These are phyloP conservation scores for Cyclotella baltica DNA, from an alignment of 108 stramenopile species.

Conservation along the genomic window DNA sequence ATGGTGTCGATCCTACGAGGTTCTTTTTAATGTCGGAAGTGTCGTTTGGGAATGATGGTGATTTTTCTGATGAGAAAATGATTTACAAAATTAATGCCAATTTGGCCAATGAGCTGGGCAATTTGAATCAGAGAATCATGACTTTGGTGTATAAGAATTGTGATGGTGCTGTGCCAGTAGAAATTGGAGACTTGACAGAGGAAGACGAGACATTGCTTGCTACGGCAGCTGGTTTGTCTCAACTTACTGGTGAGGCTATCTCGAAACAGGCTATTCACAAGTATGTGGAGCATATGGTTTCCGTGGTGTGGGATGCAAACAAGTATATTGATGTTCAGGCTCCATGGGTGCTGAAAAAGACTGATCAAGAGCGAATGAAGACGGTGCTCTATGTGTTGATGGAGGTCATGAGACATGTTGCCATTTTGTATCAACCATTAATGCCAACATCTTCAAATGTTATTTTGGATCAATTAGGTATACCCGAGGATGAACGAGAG, in stretches of 20 bases:
- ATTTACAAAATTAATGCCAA: slow-evolving; percentile 87
- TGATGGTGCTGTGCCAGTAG: slow-evolving; percentile 66
- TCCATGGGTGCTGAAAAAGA: slow-evolving; percentile 93
- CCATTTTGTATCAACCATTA: slow-evolving; percentile 93
- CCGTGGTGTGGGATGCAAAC: slow-evolving; percentile 91
- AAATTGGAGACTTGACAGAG: slow-evolving; percentile 54
- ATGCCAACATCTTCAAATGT: slow-evolving; percentile 86
- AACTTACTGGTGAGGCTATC: slow-evolving; percentile 58
- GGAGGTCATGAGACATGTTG: slow-evolving; percentile 90
- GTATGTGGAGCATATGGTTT: slow-evolving; percentile 79
- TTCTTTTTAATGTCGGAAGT: slow-evolving; percentile 95
- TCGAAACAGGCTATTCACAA: slow-evolving; percentile 82
- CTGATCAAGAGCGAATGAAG: slow-evolving; percentile 82
- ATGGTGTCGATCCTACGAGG: slow-evolving; percentile 93
- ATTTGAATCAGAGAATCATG: slow-evolving; percentile 90
- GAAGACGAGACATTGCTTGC: slow-evolving; percentile 79
- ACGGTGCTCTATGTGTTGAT: slow-evolving; percentile 90
- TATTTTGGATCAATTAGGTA: slow-evolving; percentile 88
- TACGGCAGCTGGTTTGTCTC: slow-evolving; percentile 61
- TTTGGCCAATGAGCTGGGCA: slow-evolving; percentile 94
- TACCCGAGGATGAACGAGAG: slow-evolving; percentile 77
- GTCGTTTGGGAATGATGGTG: slow-evolving; percentile 91
- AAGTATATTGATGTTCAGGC: slow-evolving; percentile 91
- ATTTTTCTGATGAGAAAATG: slow-evolving; percentile 91
- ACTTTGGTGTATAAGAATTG: slow-evolving; percentile 93